Evolutionary conservation across 768 basidiomycete species (phyloP), one percentile per base, ranked within the genome.

Genomic region (Pleurotus citrinopileatus): DNA sequence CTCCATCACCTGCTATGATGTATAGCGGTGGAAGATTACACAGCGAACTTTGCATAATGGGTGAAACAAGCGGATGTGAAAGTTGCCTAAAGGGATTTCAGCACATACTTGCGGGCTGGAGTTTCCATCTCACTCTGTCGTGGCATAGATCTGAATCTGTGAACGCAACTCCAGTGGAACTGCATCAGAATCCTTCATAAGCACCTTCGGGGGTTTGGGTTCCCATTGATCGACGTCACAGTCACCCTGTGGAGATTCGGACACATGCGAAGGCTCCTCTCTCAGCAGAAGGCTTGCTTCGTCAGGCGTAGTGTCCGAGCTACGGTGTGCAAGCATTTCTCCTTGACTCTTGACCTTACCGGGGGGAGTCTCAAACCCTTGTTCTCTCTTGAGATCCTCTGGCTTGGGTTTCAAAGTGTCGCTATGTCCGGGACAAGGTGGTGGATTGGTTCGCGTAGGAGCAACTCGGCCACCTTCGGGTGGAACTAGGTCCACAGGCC

Each of bases 91-190:
- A 38, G 13, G n/a, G 6, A 17, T 38, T 22, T 34, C 29, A 3
- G 12, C 46, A 25, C n/a, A n/a, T n/a, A n/a, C n/a, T n/a, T n/a
- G n/a, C n/a, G 32, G 20, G 46, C 17, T 17, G 28, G 17, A 46
- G 1, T 25, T 13, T 2, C 20, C 15, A 26, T 70, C 80, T 50
- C 72, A 87, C 78, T 86, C 84, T 34, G 83, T 91, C 1, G 84
- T 81, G 3, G 86, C 86, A 64, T 91, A 91, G 12, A 89, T 72
- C 67, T 93, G 91, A 13, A 91, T 90, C 61, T 89, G 88, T 1
- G 83, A 76, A 17, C 69, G 73, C 23, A 82, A 55, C 57, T 83
- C 80, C 47, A 82, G 61, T 0, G 81, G 78, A 0, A 65, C 60
- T 4, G 66, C 68, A 13, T 73, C 59, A 0, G 75, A 70, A 61